A percentile compares a stretch with the other conserved stretches of the same genome.
Evolutionary conservation across 2,329 filamentous ascomycete genomes (phyloP).

Genomic region (Paecilomyces dactylethromorphus): DNA sequence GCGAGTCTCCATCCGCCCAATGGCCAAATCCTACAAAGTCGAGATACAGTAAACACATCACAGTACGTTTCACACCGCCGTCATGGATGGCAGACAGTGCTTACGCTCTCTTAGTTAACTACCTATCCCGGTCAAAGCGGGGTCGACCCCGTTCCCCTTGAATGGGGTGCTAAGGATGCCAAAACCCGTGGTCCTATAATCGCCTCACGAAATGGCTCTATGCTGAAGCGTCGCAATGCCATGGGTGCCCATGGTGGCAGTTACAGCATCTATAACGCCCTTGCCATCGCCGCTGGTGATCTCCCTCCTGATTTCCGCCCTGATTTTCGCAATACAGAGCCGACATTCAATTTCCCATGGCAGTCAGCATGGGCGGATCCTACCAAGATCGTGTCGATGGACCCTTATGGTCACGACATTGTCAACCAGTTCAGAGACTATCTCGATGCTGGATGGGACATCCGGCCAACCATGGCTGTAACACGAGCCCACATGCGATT

Average conservation of each 20-base stretch:
- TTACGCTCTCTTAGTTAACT: constrained; percentile 42
- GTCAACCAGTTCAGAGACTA: constrained; percentile 73
- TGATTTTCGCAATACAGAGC: constrained; percentile 79
- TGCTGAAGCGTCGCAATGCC: constrained; percentile 39
- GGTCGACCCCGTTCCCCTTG: constrained; percentile 81
- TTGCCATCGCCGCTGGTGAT: constrained; percentile 87
- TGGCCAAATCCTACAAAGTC: constrained; percentile 15
- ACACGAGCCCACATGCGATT: constrained; percentile 94
- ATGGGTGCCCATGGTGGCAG: constrained; percentile 77
- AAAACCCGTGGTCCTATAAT: constrained; percentile 76
- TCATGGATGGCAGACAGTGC: neutral
- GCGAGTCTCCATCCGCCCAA: constrained; percentile 12
- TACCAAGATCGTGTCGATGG: constrained; percentile 97
- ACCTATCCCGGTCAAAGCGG: constrained; percentile 93
- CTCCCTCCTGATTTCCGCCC: constrained; percentile 74
- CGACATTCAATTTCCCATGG: constrained; percentile 80
- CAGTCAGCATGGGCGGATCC: constrained; percentile 84
- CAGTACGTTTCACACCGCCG: constrained; percentile 15
- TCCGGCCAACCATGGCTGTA: constrained; percentile 83
- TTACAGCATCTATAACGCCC: constrained; percentile 91
- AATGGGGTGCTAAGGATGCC: constrained; percentile 78
- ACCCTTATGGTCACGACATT: constrained; percentile 82
- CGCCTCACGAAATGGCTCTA: constrained; percentile 48
- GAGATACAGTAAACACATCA: constrained; percentile 27
- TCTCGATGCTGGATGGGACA: constrained; percentile 65